These are phyloP conservation scores for Silene conica DNA, from an alignment of 148 eudicot genomes.

Conservation along the genomic window DNA sequence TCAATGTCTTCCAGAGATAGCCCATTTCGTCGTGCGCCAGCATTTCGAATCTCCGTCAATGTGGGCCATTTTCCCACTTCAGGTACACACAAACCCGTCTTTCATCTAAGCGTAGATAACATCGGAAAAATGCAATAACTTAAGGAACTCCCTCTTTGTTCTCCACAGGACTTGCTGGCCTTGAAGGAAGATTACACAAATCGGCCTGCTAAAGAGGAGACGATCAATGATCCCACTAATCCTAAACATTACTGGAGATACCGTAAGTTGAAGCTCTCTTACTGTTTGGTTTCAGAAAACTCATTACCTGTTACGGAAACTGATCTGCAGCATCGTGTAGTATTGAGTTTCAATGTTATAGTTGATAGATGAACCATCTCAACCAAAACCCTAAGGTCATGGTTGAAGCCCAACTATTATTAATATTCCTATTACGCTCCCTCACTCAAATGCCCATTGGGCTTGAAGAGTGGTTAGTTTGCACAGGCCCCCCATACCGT, in stretches of 20 bases:
- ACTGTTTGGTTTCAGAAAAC: neutral
- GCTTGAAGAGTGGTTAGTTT: too few relatives aligned
- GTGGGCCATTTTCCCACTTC: constrained; percentile 99
- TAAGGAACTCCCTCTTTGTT: neutral
- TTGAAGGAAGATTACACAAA: constrained; percentile 77
- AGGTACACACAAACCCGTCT: constrained; percentile 42
- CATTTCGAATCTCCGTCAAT: constrained; percentile 96
- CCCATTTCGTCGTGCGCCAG: constrained; percentile 66
- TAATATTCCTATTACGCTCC: too few relatives aligned
- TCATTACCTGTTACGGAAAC: too few relatives aligned
- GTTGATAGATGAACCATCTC: too few relatives aligned
- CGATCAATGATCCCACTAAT: constrained; percentile 93
- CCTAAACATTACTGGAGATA: constrained; percentile 97
- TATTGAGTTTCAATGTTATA: too few relatives aligned
- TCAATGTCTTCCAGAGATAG: constrained; percentile 75
- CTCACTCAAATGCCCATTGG: too few relatives aligned
- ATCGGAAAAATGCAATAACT: neutral
- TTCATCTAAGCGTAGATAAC: neutral
- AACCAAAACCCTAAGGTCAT: too few relatives aligned
- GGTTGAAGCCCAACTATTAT: too few relatives aligned
- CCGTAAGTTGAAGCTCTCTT: constrained; percentile 47
- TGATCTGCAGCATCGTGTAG: too few relatives aligned
- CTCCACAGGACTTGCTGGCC: constrained; percentile 70
- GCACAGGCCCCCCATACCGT: too few relatives aligned
- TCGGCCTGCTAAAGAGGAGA: constrained; percentile 90